Base-by-base conservation (phyloP, 2,329 filamentous ascomycete species). In the Acrocalymma vagum region DNA sequence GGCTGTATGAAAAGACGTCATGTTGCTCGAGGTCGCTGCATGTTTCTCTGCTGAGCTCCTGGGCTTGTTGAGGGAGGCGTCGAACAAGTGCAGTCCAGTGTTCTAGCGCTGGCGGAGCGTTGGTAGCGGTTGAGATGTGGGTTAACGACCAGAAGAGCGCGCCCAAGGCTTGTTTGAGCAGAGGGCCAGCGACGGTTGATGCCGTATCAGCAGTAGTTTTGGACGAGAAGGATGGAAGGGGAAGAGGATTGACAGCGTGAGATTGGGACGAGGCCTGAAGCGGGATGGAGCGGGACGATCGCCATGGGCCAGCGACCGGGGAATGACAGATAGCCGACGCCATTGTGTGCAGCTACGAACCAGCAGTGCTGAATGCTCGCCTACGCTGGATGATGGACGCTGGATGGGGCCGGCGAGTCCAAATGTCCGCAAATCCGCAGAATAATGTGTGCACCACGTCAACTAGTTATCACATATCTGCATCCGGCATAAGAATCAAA, bases 1-100 rank as follows among this genome's bases (percentile, higher is more conserved):
- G 58, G 58, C 57, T 60, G 55, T 57, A 53, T 62, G 57, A 53
- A 49, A 55, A 16, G 31, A 49, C 57, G 58, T 62, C 58, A 59
- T 48, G 18, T 13, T 29, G 46, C 38, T 41, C n/a, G n/a, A n/a
- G n/a, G n/a, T n/a, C n/a, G n/a, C n/a, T n/a, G n/a, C n/a, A n/a
- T n/a, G n/a, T n/a, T 21, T 18, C 27, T 38, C 18, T 28, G 25
- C 29, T 27, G 23, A 29, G 28, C 26, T 31, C n/a, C 21, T 29
- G 29, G 28, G 25, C 34, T 38, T 37, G 25, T 34, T 23, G 18
- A 23, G 28, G 22, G 27, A 29, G 32, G 29, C 37, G 32, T 47
- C 30, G 29, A n/a, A 14, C 13, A 13, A 15, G 29, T 34, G 29
- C 22, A 25, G 6, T 7, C 16, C 23, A 7, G 13, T 17, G 29